Evolutionary conservation across 176 grass and related monocot species (phyloP), one percentile per base, ranked within the genome.

Genomic region (Puya raimondii): DNA sequence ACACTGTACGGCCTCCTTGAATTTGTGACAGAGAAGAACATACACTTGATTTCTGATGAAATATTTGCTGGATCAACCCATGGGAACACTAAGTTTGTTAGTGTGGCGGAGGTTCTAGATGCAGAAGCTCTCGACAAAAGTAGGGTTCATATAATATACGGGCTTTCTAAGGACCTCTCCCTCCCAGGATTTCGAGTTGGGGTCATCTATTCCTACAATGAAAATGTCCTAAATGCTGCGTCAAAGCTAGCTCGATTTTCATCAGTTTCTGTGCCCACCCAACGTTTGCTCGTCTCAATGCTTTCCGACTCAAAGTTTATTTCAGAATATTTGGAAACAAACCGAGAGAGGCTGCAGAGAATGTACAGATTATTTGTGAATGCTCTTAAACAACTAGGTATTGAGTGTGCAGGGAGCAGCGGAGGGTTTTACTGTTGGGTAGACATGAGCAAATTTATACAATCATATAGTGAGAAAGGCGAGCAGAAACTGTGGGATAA

Each of bases 341-440:
- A 93, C 47, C 79, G 69, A 77, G 76, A 84, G 66, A 92, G 84
- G 52, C 77, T 99, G 15, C 53, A 14, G 6, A 88, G 66, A 51
- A 87, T 81, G 75, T 79, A 86, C 69, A 57, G 15, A 68, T 76
- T 88, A 71, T 92, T 91, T 50, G 75, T 81, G 23, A 53, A 82
- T 73, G 87, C 86, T 47, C 66, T 99, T 69, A 70, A 78, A 79
- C 84, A 91, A 74, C 69, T 93, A 69, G 94, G 89, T 71, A 84
- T 99, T 3, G 73, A 99, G 64, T 93, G 89, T 70, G 78, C 78
- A 50, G 88, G 80, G 65, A 93, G 87, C 75, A 81, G 76, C 22
- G 94, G 87, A n/a, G 94, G 94, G 53, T 99, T 99, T 69, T 99
- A 99, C 66, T 91, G 87, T 77, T 90, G 89, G 89, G 89, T 87